These are phyloP conservation scores for Pulveroboletus sp. DNA, from an alignment of 768 basidiomycete species.

Conservation along the genomic window DNA sequence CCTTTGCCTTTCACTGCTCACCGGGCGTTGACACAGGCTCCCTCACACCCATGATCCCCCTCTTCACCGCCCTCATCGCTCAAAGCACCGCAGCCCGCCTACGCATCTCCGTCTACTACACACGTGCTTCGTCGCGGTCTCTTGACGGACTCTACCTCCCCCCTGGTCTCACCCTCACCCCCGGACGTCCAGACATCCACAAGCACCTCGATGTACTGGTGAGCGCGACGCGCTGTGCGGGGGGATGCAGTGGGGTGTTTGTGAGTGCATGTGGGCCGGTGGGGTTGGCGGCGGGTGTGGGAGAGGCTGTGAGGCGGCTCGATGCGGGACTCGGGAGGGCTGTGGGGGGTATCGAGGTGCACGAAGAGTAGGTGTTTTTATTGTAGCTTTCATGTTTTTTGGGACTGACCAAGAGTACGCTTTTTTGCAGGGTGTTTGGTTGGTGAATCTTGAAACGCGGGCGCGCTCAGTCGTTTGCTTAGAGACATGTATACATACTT, in stretches of 20 bases:
- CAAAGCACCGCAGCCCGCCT: constrained; percentile 44
- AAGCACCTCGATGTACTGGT: constrained; percentile 47
- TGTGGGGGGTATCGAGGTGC: constrained; percentile 39
- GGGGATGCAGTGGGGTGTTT: constrained; percentile 35
- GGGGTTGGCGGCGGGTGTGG: constrained; percentile 30
- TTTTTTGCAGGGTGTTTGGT: constrained; percentile 11
- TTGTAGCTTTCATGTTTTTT: neutral
- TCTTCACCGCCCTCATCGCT: constrained; percentile 45
- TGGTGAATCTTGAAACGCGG: too few species aligned
- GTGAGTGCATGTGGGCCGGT: constrained; percentile 43
- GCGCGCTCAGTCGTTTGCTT: too few species aligned
- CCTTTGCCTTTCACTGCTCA: neutral
- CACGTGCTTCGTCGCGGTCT: constrained; percentile 36
- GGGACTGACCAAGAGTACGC: too few species aligned
- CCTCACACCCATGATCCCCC: constrained; percentile 48
- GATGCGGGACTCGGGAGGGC: constrained; percentile 23
- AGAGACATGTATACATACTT: too few species aligned
- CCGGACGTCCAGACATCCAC: constrained; percentile 52
- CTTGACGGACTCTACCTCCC: constrained; percentile 31
- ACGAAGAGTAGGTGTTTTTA: constrained; percentile 36
- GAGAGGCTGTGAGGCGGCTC: constrained; percentile 33
- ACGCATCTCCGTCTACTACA: constrained; percentile 55
- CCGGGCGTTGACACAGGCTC: constrained; percentile 30
- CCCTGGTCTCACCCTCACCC: constrained; percentile 41
- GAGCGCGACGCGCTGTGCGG: constrained; percentile 36